Conservation (phyloP, 2,329 filamentous ascomycete genomes). For the Fusarium continuum region DNA sequence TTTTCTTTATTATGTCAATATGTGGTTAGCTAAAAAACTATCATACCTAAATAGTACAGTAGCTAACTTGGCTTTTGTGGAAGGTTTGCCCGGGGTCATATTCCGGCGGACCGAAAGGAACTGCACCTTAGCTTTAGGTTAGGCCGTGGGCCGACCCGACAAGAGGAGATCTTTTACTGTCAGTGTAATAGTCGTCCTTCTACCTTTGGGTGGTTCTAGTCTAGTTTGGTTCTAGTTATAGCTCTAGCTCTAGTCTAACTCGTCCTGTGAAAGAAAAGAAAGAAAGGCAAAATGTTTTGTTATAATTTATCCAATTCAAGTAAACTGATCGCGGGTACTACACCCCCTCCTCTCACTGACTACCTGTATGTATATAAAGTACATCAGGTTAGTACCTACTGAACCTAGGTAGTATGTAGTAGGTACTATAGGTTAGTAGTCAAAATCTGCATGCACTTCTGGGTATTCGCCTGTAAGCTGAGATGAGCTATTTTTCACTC, state of each 20-base stretch:
- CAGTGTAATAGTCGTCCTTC: too few relatives aligned
- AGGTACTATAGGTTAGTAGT: too few relatives aligned
- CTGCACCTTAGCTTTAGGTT: too few relatives aligned
- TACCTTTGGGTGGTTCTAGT: too few relatives aligned
- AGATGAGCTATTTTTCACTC: background rate
- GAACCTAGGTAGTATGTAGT: too few relatives aligned
- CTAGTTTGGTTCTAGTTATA: too few relatives aligned
- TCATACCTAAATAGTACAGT: background rate
- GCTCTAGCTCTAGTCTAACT: too few relatives aligned
- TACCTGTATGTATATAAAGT: too few relatives aligned
- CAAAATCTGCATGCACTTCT: background rate
- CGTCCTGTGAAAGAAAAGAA: too few relatives aligned
- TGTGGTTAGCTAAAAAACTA: background rate
- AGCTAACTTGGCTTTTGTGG: background rate
- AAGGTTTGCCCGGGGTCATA: background rate
- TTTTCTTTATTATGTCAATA: background rate
- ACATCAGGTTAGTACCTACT: too few relatives aligned
- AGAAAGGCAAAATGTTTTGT: too few relatives aligned
- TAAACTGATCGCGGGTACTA: background rate
- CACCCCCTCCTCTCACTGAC: background rate
- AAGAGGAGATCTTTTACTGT: too few relatives aligned
- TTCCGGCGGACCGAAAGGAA: constrained; percentile 9
- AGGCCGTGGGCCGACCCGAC: background rate
- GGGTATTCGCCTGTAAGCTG: background rate
- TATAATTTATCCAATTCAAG: constrained; percentile 6